Base-by-base conservation (phyloP, 345 rosid genomes). In the Citrus glauca region DNA sequence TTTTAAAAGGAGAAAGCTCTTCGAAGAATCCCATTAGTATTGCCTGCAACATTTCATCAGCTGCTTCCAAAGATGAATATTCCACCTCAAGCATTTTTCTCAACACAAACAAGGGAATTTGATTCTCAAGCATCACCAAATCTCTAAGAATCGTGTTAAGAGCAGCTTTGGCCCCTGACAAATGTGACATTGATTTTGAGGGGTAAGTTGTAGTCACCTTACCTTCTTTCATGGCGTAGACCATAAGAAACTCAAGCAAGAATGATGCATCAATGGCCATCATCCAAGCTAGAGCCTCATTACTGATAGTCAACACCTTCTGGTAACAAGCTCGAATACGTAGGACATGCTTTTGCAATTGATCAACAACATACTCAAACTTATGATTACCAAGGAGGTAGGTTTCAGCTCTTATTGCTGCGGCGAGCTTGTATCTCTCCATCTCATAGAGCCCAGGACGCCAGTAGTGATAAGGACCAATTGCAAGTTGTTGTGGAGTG, bases 381-480 rank as follows among this genome's bases (percentile, higher is more conserved):
- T 55, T 84, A 8, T 76, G 82, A 8, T 19, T 72, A 84, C 32
- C 71, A 7, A 77, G 83, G 7, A 71, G 85, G 8, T 72, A 67
- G 85, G 16, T 72, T 84, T 35, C 71, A 37, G 76, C 25, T 60
- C 88, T 88, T 84, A 79, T 88, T 0, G 94, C 93, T 1, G 94
- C 87, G 24, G 87, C 74, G 2, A 92, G 80, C 85, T 94, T 94
- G 75, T 87, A 88, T 37, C 94, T 76, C 72, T 91, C 92, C 92
- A 87, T 90, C 80, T 92, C 94, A 62, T 84, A 83, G 45, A 91
- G 88, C 85, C 90, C 97, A 4, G 91, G 91, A 17, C 86, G 91
- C 79, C 89, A 83, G 77, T 84, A 77, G 73, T 94, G 94, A 83
- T 94, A 92, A 59, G 94, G 97, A 40, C 98, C 98, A 4, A 94